A percentile compares a stretch with the other conserved stretches of the same genome.
These are phyloP conservation scores for Mucor saturninus DNA, from an alignment of 371 early-diverging fungal species.

Conservation along the genomic window DNA sequence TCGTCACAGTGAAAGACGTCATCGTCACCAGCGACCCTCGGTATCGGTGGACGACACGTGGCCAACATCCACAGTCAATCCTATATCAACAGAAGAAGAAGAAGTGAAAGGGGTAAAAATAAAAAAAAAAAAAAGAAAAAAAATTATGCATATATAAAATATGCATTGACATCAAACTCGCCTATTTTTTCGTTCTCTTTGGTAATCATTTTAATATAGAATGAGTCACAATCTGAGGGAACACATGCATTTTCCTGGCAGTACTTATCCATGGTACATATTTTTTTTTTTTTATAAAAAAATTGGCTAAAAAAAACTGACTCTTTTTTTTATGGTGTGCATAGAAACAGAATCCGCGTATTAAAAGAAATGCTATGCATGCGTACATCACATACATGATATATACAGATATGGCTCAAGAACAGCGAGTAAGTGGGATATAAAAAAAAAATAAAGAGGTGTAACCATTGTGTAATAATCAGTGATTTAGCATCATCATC, in stretches of 20 bases:
- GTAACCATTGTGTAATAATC: constrained; percentile 8
- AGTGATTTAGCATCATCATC: constrained; percentile 1
- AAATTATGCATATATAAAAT: constrained; percentile 9
- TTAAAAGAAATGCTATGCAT: constrained; percentile 63
- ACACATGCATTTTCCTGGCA: constrained; percentile 37
- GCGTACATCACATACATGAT: constrained; percentile 66
- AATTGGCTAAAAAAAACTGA: background rate
- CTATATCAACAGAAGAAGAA: constrained; percentile 9
- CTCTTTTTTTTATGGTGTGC: background rate
- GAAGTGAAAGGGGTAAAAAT: constrained; percentile 15
- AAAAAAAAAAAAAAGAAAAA: background rate
- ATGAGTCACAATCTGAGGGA: constrained; percentile 24
- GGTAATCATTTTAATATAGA: constrained; percentile 5
- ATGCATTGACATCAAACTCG: constrained; percentile 9
- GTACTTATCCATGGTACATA: constrained; percentile 34
- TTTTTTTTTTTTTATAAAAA: too few relatives aligned
- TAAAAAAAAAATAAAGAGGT: background rate
- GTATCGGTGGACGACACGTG: constrained; percentile 17
- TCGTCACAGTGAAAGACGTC: constrained; percentile 27
- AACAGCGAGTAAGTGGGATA: constrained; percentile 1
- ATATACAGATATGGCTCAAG: constrained; percentile 53
- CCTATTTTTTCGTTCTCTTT: background rate
- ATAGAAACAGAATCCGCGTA: constrained; percentile 58
- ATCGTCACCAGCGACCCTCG: constrained; percentile 19
- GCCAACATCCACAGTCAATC: constrained; percentile 3